Conservation (phyloP, 1,284 basidiomycete genomes). For the Boletus sp. region DNA sequence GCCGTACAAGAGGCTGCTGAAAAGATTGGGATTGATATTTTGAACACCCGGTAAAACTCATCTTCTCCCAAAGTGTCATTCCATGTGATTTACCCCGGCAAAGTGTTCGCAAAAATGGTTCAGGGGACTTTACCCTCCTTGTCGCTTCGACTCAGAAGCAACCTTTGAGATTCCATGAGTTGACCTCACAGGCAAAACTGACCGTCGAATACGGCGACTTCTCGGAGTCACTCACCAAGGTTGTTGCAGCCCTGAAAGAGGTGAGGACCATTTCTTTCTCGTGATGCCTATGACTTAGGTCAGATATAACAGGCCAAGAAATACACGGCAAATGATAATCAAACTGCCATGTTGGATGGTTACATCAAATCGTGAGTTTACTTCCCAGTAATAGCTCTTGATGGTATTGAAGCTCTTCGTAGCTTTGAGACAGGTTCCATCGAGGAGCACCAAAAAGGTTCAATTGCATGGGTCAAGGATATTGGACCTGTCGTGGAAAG, state of each 20-base stretch:
- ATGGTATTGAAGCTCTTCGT: neutral
- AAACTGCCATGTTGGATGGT: conserved; percentile 67
- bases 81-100: neutral
- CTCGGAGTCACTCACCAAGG: conserved; percentile 50
- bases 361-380: conserved; percentile 72
- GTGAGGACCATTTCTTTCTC: conserved; percentile 32
- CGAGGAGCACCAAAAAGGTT: conserved; percentile 71
- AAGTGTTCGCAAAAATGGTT: conserved; percentile 65
- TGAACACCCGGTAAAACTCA: conserved; percentile 70
- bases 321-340: conserved; percentile 68
- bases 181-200: conserved; percentile 49
- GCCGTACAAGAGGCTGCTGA: conserved; percentile 72
- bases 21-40: conserved; percentile 62
- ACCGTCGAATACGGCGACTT: conserved; percentile 73
- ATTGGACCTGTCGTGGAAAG: conserved; percentile 83
- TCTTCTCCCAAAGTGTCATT: neutral
- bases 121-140: conserved; percentile 59
- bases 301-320: conserved; percentile 53
- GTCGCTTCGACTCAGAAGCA: conserved; percentile 61
- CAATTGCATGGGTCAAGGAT: conserved; percentile 80
- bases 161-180: conserved; percentile 42
- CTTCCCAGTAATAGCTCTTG: neutral
- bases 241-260: conserved; percentile 55
- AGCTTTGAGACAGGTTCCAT: conserved; percentile 75
- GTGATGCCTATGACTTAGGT: neutral